Evolutionary conservation across 2,329 filamentous ascomycete species (phyloP), one percentile per base, ranked within the genome.

Genomic region (Dissoconium aciculare): DNA sequence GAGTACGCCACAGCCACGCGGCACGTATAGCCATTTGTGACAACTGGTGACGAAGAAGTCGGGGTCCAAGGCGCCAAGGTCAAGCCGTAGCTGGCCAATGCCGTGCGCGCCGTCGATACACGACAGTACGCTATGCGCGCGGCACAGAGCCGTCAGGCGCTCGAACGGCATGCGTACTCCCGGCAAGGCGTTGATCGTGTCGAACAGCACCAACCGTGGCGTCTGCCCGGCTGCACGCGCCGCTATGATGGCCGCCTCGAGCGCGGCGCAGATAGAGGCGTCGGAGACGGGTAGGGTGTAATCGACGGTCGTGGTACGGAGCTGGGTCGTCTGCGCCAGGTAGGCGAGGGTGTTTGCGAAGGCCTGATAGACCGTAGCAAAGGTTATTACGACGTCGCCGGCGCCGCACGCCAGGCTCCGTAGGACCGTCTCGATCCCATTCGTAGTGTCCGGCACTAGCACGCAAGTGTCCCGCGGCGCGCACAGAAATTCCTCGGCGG

Each of bases 1-100:
- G 38, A 94, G 69, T 3, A 89, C 60, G 3, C 82, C 83, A 49
- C 78, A 83, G 11, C 76, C 77, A 21, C 84, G 72, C 1, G 85
- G 85, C 0, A 71, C 69, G 47, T 72, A 75, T 5, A 93, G 70
- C 85, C 85, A 94, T 51, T 92, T 92, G 60, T 92, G 81, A 44
- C 74, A 81, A 53, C 93, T 94, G 34, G 67, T 77, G 6, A 85
- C 67, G 47, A 92, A 81, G 57, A 92, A 94, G 53, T 94, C 85
- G 0, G 82, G 74, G 39, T 84, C 69, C 3, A 83, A 58, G 5
- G 57, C 53, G 0, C 50, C 39, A 6, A 93, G 55, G 52, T 91
- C 70, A 4, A 93, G 53, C 1, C 67, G 62, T 5, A 93, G 64
- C 55, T 89, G 78, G 1, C 87, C 87, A 15, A 91, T 59, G 1